Conservation (phyloP, 2,329 filamentous ascomycete species). For the Paecilomyces dactylethromorphus region DNA sequence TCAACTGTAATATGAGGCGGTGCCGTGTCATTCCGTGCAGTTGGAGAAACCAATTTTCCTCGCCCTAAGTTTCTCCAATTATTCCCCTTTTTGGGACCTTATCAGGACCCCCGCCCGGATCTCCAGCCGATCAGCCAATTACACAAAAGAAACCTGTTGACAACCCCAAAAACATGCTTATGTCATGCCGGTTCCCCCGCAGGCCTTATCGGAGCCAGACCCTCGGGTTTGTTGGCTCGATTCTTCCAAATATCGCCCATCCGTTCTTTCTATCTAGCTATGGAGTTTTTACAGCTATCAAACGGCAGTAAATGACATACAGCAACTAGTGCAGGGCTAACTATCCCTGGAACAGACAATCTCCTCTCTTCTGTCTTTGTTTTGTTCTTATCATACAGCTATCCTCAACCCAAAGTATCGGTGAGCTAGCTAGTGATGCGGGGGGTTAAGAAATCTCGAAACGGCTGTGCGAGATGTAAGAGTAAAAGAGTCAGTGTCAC, state of each 20-base stretch:
- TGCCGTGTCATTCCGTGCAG: too few species aligned
- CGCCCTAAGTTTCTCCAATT: not conserved
- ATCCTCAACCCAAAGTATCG: not conserved
- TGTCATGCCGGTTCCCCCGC: not conserved
- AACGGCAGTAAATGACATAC: not conserved
- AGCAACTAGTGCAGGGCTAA: not conserved
- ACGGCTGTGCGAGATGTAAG: conserved; percentile 36
- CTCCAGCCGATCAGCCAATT: not conserved
- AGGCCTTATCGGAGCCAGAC: not conserved
- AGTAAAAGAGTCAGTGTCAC: conserved; percentile 27
- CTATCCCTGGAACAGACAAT: not conserved
- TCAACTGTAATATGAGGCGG: too few species aligned
- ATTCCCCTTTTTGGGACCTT: not conserved
- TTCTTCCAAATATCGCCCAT: not conserved
- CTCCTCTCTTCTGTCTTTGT: not conserved
- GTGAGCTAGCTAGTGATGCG: conserved; percentile 18
- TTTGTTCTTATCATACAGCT: not conserved
- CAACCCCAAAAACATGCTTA: not conserved
- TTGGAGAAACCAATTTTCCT: too few species aligned
- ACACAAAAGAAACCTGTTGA: not conserved
- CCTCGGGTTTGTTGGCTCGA: not conserved
- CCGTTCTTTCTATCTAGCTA: not conserved
- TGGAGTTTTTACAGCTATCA: not conserved
- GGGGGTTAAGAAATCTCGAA: conserved; percentile 36
- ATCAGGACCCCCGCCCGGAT: not conserved